These are phyloP conservation scores for Oryza coarctata DNA, from an alignment of 176 grass and related monocot species.

Conservation along the genomic window DNA sequence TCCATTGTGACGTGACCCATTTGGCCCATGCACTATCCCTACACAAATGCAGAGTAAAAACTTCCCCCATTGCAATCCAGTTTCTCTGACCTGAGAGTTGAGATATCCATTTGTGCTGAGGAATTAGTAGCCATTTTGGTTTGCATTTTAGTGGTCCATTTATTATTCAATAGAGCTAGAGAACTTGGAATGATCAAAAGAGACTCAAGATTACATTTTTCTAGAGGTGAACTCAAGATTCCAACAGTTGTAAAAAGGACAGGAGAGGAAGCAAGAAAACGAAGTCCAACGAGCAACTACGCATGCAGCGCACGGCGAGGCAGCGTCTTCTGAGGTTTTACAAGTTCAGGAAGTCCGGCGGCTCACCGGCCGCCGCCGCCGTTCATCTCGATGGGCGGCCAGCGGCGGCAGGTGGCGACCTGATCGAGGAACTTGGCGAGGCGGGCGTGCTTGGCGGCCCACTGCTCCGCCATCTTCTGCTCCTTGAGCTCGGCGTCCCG, in stretches of 20 bases:
- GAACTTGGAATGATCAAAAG: background rate
- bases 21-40: no score
- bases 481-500: constrained; percentile 89
- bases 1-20: no score
- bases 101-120: background rate
- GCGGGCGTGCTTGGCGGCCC: constrained; percentile 81
- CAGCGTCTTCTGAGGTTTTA: background rate
- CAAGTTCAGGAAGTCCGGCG: background rate
- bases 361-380: constrained; percentile 32
- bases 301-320: background rate
- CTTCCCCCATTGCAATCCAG: no score
- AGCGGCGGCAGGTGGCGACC: constrained; percentile 32
- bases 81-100: background rate
- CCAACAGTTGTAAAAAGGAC: constrained; percentile 18
- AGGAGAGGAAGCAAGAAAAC: background rate
- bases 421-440: constrained; percentile 80
- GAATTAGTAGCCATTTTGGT: background rate
- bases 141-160: background rate
- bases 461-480: constrained; percentile 91
- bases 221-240: constrained; percentile 13
- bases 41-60: no score
- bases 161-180: background rate
- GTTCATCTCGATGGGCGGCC: constrained; percentile 60
- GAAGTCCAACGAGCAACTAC: background rate
- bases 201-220: constrained; percentile 24